Evolutionary conservation across 345 rosid species (phyloP), one percentile per base, ranked within the genome.

Genomic region (Populus simonii): DNA sequence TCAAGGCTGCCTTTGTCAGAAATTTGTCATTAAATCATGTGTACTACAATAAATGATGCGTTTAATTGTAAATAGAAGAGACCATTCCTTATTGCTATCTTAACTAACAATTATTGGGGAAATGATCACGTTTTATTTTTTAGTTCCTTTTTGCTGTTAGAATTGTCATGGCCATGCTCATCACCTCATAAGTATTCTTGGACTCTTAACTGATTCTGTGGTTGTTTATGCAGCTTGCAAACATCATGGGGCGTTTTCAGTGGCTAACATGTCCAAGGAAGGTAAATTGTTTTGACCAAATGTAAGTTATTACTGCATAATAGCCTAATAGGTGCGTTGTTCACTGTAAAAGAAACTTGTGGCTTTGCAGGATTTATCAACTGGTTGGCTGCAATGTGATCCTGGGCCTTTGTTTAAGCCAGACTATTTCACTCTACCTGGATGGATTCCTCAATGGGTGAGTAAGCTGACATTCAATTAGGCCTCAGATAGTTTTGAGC

Each of bases 251-350:
- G 23, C 96, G 91, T 83, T 93, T 84, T 77, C 91, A 88, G 82
- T 96, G 99, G 99, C 84, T 89, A 71, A 96, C 99, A 74, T 96
- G 99, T 89, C 98, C 98, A 16, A 80, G 99, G 74, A 92, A 92
- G 96, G 99, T 92, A 88, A 81, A 83, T 79, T 53, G 27, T 75
- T 73, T 9, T 65, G 31, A 59, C 74, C 33, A 62, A 74, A 70
- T 71, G 55, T 22, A 20, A 45, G 9, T 36, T 25, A 33, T 55
- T 55, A 7, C 6, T 27, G 51, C 27, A n/a, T 22, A 66, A 49
- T 15, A 47, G 51, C 6, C 51, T 47, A 47, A 47, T 43, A 72
- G 17, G 43, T 38, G 67, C 66, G 57, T n/a, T 1, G 38, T 74
- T 78, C 31, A 55, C 55, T 62, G 18, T 55, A 59, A 18, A 47